Conservation (phyloP, 2,329 filamentous ascomycete genomes). For the Trichoderma aggressivum region DNA sequence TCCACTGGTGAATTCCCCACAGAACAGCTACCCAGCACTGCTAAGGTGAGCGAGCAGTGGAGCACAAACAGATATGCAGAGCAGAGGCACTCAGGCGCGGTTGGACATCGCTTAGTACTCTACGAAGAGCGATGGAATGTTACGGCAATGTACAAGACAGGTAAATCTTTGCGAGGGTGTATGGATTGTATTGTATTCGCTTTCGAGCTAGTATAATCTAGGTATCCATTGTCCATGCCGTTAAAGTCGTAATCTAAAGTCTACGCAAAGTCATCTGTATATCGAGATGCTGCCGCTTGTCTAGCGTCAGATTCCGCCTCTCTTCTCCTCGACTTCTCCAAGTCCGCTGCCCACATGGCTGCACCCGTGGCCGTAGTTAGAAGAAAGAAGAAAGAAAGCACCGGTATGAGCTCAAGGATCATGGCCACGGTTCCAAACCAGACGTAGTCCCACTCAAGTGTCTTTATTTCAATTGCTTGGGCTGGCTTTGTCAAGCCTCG, state of each 20-base stretch:
- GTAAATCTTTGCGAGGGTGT: neutral
- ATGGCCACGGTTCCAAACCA: conserved; percentile 91
- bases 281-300: neutral
- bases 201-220: neutral
- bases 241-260: neutral
- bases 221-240: neutral
- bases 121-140: neutral
- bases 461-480: conserved; percentile 64
- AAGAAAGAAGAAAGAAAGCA: conserved; percentile 91
- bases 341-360: conserved; percentile 77
- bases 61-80: neutral
- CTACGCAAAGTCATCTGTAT: conserved; percentile 13
- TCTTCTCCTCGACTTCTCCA: conserved; percentile 54
- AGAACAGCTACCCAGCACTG: neutral
- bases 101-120: neutral
- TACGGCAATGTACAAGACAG: neutral
- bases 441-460: conserved; percentile 75
- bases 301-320: conserved; percentile 1
- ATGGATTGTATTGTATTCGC: neutral
- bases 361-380: conserved; percentile 82
- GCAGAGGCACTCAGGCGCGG: neutral
- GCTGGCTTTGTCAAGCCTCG: conserved; percentile 71
- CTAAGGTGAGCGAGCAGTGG: neutral
- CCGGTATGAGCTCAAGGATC: conserved; percentile 79
- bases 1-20: neutral